Evolutionary conservation across 495 filamentous ascomycete genomes (phyloP), one percentile per base, ranked within the genome.

Genomic region (Xylaria telfairii): DNA sequence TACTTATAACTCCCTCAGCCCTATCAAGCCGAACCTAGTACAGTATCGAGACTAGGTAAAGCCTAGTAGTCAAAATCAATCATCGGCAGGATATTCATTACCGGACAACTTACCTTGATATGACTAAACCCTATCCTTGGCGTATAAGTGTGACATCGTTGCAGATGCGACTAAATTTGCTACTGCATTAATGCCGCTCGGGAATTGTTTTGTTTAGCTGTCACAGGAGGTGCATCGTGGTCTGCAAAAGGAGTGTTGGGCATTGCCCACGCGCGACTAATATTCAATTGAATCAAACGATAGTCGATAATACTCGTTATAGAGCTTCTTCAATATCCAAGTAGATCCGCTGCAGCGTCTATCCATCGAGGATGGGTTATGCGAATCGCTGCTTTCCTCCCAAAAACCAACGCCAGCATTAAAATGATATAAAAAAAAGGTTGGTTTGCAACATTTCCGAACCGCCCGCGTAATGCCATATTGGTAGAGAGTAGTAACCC

Each of bases 321-420:
- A 6, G 13, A 41, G 47, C 47, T 26, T n/a, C 12, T 54, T 28
- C 24, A 37, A 21, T 42, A 66, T 41, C 64, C 47, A 21, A 42
- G 62, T 28, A 65, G 28, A 15, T 37, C 42, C 44, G 34, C 62
- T 65, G 44, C 44, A 51, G 24, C 62, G 9, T 28, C 21, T 65
- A 42, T 42, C 59, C 37, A 37, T 4, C 3, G 19, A 59, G 17
- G 56, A 4, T 37, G 19, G 51, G 26, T 1, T 7, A 37, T 34
- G 10, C 4, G 34, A 26, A 41, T 62, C 2, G 37, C 59, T 24
- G n/a, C 24, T 3, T 41, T 41, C 21, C 49, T 10, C 21, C 30
- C n/a, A 49, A 30, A 21, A 41, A 66, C 26, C 42, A 66, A 66
- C 64, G 64, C 64, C 64, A 39, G 34, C 19, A 66, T 66, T 66